A percentile compares a stretch with the other conserved stretches of the same genome.
These are phyloP conservation scores for Candida albicans DNA, from an alignment of 1,139 yeast genomes.

Conservation along the genomic window DNA sequence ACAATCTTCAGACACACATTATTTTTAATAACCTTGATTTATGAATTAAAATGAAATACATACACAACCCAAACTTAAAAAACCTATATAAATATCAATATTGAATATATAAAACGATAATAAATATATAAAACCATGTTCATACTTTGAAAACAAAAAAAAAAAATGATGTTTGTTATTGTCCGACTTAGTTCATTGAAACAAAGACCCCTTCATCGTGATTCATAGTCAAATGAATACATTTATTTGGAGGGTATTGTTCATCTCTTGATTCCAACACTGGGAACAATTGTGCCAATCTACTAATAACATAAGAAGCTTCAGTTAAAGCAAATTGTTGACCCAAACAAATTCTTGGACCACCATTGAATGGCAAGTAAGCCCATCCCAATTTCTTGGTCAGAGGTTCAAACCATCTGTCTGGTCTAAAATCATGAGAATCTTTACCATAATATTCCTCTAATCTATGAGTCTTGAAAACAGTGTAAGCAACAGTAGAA, in stretches of 20 bases:
- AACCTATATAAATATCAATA: neutral
- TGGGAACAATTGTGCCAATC: constrained; percentile 46
- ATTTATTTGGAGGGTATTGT: constrained; percentile 31
- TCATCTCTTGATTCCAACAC: constrained; percentile 27
- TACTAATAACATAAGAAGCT: constrained; percentile 47
- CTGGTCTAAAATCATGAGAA: constrained; percentile 48
- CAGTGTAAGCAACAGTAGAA: constrained; percentile 42
- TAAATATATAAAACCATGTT: neutral
- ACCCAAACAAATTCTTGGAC: constrained; percentile 62
- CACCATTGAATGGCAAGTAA: constrained; percentile 60
- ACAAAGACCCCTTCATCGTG: constrained; percentile 26
- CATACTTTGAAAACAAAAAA: neutral
- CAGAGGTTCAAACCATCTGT: constrained; percentile 42
- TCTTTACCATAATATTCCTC: constrained; percentile 49
- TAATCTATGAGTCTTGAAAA: constrained; percentile 48
- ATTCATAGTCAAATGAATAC: constrained; percentile 33
- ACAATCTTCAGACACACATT: no score
- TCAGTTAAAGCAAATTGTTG: constrained; percentile 64
- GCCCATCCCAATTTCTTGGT: constrained; percentile 49
- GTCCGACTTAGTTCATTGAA: constrained; percentile 15
- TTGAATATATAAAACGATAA: no score
- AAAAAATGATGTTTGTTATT: neutral
- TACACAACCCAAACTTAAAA: neutral
- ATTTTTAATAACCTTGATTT: no score
- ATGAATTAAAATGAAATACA: neutral